These are phyloP conservation scores for Carnegiea gigantea DNA, from an alignment of 179 eudicot genomes.

Conservation along the genomic window DNA sequence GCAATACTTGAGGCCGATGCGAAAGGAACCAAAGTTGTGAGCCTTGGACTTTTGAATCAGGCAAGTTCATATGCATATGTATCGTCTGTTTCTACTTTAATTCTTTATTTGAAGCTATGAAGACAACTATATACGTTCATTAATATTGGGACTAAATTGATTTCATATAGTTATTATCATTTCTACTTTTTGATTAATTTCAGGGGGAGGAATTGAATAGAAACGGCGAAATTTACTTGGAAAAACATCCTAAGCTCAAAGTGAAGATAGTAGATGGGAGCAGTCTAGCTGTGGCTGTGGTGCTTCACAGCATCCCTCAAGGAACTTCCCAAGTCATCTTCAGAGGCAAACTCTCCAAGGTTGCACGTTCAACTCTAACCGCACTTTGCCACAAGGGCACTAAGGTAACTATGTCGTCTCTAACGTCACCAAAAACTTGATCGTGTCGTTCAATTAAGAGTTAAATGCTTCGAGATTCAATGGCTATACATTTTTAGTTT, in stretches of 20 bases:
- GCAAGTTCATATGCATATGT: not conserved
- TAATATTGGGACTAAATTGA: not conserved
- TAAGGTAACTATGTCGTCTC: slow-evolving; percentile 23
- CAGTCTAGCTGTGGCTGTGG: slow-evolving; percentile 44
- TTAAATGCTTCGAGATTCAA: too few species aligned
- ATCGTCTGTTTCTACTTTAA: not conserved
- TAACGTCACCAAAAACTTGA: not conserved
- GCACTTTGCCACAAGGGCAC: slow-evolving; percentile 41
- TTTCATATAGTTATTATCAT: not conserved
- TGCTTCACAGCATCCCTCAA: slow-evolving; percentile 44
- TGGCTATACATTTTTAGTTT: too few species aligned
- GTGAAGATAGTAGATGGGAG: slow-evolving; percentile 55
- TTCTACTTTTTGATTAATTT: not conserved
- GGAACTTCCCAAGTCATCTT: slow-evolving; percentile 22
- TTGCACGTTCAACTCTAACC: slow-evolving; percentile 37
- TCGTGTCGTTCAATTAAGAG: too few species aligned
- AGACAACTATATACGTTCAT: not conserved
- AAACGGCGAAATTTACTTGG: slow-evolving; percentile 23
- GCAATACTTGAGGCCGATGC: slow-evolving; percentile 59
- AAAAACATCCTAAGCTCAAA: slow-evolving; percentile 40
- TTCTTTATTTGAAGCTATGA: not conserved
- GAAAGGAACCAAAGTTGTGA: slow-evolving; percentile 49
- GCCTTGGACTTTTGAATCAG: slow-evolving; percentile 28
- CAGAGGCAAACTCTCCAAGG: slow-evolving; percentile 23
- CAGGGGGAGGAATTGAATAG: slow-evolving; percentile 42